phyloP scores from a whole-genome alignment of 306 rosid genomes.

The Citrullus mucosospermus region DNA sequence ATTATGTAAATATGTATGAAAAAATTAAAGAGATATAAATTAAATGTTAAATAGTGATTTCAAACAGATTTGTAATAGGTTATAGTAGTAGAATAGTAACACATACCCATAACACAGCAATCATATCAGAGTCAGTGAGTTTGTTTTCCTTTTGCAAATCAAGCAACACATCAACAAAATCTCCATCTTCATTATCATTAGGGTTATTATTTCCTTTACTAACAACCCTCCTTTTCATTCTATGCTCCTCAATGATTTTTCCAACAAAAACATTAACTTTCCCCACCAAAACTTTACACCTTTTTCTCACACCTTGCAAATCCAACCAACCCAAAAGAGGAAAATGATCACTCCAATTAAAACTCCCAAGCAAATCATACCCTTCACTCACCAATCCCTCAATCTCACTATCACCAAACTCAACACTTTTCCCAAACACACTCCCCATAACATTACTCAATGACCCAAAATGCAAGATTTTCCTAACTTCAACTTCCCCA shows the following conservation, averaged over 20 bases:
- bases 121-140: slow-evolving; percentile 56
- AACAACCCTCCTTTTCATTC: slow-evolving; percentile 8
- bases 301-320: slow-evolving; percentile 54
- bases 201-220: background rate
- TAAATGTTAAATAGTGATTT: no score
- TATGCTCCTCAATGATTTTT: slow-evolving; percentile 45
- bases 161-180: slow-evolving; percentile 76
- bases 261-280: slow-evolving; percentile 61
- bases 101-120: slow-evolving; percentile 79
- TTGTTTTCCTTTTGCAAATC: slow-evolving; percentile 44
- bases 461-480: slow-evolving; percentile 43
- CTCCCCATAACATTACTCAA: slow-evolving; percentile 58
- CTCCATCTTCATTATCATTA: slow-evolving; percentile 11
- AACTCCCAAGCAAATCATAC: slow-evolving; percentile 57
- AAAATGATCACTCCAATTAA: slow-evolving; percentile 72
- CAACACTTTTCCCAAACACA: slow-evolving; percentile 44
- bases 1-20: no score
- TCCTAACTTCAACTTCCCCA: slow-evolving; percentile 34
- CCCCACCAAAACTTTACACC: slow-evolving; percentile 35
- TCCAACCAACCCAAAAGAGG: slow-evolving; percentile 54
- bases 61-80: no score
- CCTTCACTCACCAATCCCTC: slow-evolving; percentile 59
- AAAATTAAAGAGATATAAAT: no score
- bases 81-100: background rate
- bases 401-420: slow-evolving; percentile 26